Percentiles rank a stretch among this genome's conserved stretches.
phyloP scores from a whole-genome alignment of 371 early-diverging fungal species.

The Coemansia sp. region DNA sequence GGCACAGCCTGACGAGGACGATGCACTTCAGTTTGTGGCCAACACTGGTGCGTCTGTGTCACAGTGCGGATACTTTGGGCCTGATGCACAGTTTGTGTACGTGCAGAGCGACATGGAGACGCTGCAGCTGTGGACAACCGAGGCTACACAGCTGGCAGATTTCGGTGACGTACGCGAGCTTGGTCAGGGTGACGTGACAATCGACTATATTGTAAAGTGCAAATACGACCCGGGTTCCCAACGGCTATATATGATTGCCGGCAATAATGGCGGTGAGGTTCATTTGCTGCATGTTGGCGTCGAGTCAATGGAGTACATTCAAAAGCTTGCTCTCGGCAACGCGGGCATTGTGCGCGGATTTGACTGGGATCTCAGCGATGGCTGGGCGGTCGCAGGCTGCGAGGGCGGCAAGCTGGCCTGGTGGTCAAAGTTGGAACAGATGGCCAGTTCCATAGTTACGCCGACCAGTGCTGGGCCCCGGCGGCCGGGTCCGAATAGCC shows the following conservation, averaged over 20 bases:
- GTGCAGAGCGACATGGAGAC: conserved; percentile 86
- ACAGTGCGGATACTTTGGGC: conserved; percentile 88
- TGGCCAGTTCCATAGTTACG: neutral
- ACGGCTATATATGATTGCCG: conserved; percentile 78
- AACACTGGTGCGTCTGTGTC: conserved; percentile 79
- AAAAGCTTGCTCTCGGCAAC: conserved; percentile 59
- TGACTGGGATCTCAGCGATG: conserved; percentile 60
- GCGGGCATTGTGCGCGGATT: conserved; percentile 70
- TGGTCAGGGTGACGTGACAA: conserved; percentile 49
- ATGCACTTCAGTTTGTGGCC: conserved; percentile 76
- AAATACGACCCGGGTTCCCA: conserved; percentile 66
- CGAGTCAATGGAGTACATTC: conserved; percentile 59
- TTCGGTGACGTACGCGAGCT: conserved; percentile 75
- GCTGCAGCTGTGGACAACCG: conserved; percentile 63
- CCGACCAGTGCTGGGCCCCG: neutral
- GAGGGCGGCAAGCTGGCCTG: conserved; percentile 72
- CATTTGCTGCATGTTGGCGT: conserved; percentile 71
- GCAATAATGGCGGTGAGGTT: conserved; percentile 71
- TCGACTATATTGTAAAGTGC: conserved; percentile 86
- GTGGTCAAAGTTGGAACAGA: conserved; percentile 54
- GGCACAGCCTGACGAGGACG: conserved; percentile 79
- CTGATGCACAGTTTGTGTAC: conserved; percentile 79
- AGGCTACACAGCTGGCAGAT: conserved; percentile 60
- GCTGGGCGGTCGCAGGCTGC: conserved; percentile 67
- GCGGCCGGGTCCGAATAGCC: neutral